Evolutionary conservation across 2,329 filamentous ascomycete genomes (phyloP).

Genomic region (Bipolaris sorokiniana): DNA sequence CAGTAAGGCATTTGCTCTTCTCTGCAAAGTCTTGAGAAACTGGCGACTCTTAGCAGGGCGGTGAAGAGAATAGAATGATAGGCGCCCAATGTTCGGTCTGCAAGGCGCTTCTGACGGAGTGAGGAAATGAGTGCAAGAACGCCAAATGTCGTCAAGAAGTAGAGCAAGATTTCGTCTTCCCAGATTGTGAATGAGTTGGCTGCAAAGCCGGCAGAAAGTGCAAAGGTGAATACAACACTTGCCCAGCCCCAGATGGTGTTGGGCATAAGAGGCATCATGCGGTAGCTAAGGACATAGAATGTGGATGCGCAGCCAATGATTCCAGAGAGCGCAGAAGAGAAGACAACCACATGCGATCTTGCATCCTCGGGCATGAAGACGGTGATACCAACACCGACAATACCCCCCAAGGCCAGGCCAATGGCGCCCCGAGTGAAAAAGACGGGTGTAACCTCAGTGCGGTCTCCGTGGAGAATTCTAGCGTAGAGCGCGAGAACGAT

Average conservation of each 20-base stretch:
- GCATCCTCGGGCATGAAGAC: constrained; percentile 51
- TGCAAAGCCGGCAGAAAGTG: constrained; percentile 90
- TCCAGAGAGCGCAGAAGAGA: constrained; percentile 49
- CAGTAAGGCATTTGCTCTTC: constrained; percentile 99
- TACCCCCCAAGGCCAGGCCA: constrained; percentile 56
- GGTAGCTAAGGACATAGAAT: constrained; percentile 50
- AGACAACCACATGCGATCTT: constrained; percentile 50
- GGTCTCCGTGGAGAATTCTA: constrained; percentile 60
- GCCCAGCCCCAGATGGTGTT: constrained; percentile 89
- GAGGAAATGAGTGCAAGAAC: constrained; percentile 75
- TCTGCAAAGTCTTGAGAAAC: constrained; percentile 88
- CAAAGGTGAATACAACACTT: constrained; percentile 77
- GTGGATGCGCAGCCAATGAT: constrained; percentile 50
- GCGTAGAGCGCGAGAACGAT: constrained; percentile 76
- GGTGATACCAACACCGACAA: constrained; percentile 52
- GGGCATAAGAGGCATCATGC: constrained; percentile 65
- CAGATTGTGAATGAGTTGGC: constrained; percentile 99
- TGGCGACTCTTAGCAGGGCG: constrained; percentile 77
- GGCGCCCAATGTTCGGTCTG: constrained; percentile 75
- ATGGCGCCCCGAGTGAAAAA: constrained; percentile 59
- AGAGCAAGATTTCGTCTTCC: constrained; percentile 94
- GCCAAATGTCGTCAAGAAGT: constrained; percentile 89
- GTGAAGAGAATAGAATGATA: constrained; percentile 88
- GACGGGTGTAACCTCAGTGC: constrained; percentile 59
- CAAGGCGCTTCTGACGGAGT: constrained; percentile 69